phyloP scores from a whole-genome alignment of 2,329 filamentous ascomycete species.

The Scytalidium sp. region DNA sequence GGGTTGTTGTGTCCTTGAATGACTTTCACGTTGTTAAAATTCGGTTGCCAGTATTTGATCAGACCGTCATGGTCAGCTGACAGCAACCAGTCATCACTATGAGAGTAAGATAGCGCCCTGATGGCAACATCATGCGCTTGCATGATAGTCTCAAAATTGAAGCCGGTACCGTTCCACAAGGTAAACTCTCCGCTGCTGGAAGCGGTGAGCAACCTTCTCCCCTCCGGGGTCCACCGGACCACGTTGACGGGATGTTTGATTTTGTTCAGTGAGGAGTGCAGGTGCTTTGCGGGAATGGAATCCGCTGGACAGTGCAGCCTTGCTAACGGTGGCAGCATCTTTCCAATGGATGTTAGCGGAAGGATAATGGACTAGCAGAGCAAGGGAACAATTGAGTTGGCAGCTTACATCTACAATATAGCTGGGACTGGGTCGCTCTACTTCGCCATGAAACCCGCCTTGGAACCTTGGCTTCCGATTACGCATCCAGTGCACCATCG shows the following conservation, averaged over 20 bases:
- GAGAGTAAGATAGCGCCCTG: conserved; percentile 80
- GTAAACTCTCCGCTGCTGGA: conserved; percentile 98
- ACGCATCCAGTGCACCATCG: conserved; percentile 87
- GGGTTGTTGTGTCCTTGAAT: conserved; percentile 89
- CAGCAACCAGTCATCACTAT: conserved; percentile 95
- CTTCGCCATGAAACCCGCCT: conserved; percentile 67
- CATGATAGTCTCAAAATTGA: conserved; percentile 99
- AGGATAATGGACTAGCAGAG: background rate
- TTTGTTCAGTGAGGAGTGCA: conserved; percentile 98
- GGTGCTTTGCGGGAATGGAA: conserved; percentile 87
- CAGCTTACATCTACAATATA: conserved; percentile 80
- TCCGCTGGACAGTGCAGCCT: conserved; percentile 73
- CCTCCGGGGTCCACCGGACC: conserved; percentile 96
- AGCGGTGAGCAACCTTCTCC: conserved; percentile 83
- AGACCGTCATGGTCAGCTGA: conserved; percentile 93
- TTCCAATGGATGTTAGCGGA: conserved; percentile 11
- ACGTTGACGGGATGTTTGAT: conserved; percentile 97
- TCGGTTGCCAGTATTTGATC: conserved; percentile 98
- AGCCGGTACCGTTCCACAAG: conserved; percentile 96
- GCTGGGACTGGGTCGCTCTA: conserved; percentile 81
- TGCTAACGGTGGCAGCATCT: conserved; percentile 86
- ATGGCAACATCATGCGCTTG: conserved; percentile 92
- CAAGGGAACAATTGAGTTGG: conserved; percentile 1
- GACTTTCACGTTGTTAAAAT: conserved; percentile 97
- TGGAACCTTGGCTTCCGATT: conserved; percentile 75